Evolutionary conservation across 2,329 filamentous ascomycete species (phyloP).

Genomic region (Aureobasidium sp.): DNA sequence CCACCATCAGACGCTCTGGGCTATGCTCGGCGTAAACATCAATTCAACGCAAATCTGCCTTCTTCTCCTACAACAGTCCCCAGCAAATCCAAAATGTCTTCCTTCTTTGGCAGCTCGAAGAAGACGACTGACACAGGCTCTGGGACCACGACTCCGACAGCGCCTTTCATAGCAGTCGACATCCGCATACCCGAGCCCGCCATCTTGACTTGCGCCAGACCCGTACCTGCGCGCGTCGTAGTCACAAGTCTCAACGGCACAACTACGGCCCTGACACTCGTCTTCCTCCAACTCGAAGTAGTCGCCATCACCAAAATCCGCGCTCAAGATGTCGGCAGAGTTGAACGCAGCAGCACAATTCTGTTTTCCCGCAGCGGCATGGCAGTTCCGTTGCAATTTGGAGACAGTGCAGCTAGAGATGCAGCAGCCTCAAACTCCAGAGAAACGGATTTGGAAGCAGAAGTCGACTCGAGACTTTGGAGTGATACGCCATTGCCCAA

Average conservation of each 20-base stretch:
- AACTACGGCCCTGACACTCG: constrained; percentile 64
- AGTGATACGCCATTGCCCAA: constrained; percentile 65
- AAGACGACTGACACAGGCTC: constrained; percentile 22
- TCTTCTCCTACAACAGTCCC: constrained; percentile 19
- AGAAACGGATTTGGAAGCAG: constrained; percentile 20
- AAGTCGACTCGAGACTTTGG: constrained; percentile 62
- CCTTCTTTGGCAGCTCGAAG: constrained; percentile 48
- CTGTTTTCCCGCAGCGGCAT: constrained; percentile 51
- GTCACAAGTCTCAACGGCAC: constrained; percentile 67
- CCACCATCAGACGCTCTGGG: constrained; percentile 64
- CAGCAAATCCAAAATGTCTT: constrained; percentile 46
- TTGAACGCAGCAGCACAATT: constrained; percentile 68
- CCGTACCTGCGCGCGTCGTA: constrained; percentile 72
- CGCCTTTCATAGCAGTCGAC: constrained; percentile 65
- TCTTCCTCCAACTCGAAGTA: constrained; percentile 73
- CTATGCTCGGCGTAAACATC: constrained; percentile 68
- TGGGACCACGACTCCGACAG: constrained; percentile 13
- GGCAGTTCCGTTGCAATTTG: constrained; percentile 5
- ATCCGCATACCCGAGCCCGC: constrained; percentile 79
- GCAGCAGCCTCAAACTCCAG: background rate
- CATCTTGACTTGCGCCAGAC: constrained; percentile 82
- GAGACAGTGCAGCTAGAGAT: background rate
- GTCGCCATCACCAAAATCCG: constrained; percentile 72
- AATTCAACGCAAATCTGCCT: constrained; percentile 38
- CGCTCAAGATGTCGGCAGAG: constrained; percentile 66